Evolutionary conservation across 2,329 filamentous ascomycete genomes (phyloP), one percentile per base, ranked within the genome.

Genomic region (Colletotrichum tropicale): DNA sequence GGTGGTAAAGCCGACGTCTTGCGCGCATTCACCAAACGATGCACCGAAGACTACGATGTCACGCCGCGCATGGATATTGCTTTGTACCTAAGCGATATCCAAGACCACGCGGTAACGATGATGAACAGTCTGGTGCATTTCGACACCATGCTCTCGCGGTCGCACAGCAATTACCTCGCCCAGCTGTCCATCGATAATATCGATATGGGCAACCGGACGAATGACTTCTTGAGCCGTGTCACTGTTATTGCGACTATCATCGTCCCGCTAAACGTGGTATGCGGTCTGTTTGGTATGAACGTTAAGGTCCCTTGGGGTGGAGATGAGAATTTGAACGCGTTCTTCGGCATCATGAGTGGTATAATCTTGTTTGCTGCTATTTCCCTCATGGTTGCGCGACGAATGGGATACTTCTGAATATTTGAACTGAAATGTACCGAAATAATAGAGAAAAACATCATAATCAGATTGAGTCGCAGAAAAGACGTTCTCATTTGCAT

Each of bases 31-130:
- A 98, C 97, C 64, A 99, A 99, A 88, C 95, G 97, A 60, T 99
- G 97, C 91, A 99, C 98, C 84, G 96, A 98, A 82, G 95, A 98
- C 78, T 98, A 98, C 87, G 94, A 95, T 78, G 94, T 98, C 68
- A 98, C 97, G 2, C 97, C 97, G 4, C 94, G 96, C 60, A 97
- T 97, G 87, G 97, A 99, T 82, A 98, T 99, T 78, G 97, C 96
- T 21, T 91, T 99, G 81, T 99, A 99, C 82, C 91, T 99, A 30
- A 95, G 95, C 81, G 97, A 99, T 86, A 98, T 99, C 78, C 97
- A 99, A 85, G 97, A 99, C 86, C 97, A 99, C 90, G 96, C 98
- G 67, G 95, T 99, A 71, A 99, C 97, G 58, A 98, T 98, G 96
- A 98, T 98, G 91, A 96, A 94, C 79, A 99, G 98, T 84, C 86